These are phyloP conservation scores for Tuber indicum DNA, from an alignment of 495 filamentous ascomycete genomes.

Conservation along the genomic window DNA sequence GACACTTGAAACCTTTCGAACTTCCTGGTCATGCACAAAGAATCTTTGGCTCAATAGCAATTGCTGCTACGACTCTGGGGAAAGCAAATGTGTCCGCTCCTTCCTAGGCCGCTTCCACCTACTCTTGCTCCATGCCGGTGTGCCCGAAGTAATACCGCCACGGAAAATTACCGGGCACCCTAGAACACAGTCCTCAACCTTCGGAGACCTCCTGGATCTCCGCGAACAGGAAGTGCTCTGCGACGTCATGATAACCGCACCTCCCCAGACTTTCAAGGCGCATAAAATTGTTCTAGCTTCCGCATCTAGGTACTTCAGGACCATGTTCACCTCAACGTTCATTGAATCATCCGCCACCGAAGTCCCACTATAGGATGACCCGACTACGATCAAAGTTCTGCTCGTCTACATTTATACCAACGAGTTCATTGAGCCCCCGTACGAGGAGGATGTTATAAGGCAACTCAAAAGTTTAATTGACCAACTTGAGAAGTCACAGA, in stretches of 20 bases:
- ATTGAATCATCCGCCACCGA: conserved; percentile 3
- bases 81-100: conserved; percentile 20
- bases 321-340: conserved; percentile 8
- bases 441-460: neutral
- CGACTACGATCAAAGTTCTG: conserved; percentile 11
- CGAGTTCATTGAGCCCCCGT: conserved; percentile 7
- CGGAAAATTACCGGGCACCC: neutral
- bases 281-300: conserved; percentile 18
- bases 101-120: conserved; percentile 19
- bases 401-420: conserved; percentile 28
- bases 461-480: conserved; percentile 19
- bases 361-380: neutral
- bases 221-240: neutral
- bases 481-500: conserved; percentile 21
- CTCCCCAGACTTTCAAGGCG: too few relatives aligned
- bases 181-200: neutral
- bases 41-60: conserved; percentile 21
- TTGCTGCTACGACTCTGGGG: conserved; percentile 18
- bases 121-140: conserved; percentile 15
- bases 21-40: conserved; percentile 26
- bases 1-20: conserved; percentile 8
- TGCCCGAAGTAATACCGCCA: conserved; percentile 15
- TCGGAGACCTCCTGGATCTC: conserved; percentile 10
- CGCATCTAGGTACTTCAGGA: conserved; percentile 16
- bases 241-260: conserved; percentile 11